These are phyloP conservation scores for Lactifluus subvellereus DNA, from an alignment of 768 basidiomycete species.

Conservation along the genomic window DNA sequence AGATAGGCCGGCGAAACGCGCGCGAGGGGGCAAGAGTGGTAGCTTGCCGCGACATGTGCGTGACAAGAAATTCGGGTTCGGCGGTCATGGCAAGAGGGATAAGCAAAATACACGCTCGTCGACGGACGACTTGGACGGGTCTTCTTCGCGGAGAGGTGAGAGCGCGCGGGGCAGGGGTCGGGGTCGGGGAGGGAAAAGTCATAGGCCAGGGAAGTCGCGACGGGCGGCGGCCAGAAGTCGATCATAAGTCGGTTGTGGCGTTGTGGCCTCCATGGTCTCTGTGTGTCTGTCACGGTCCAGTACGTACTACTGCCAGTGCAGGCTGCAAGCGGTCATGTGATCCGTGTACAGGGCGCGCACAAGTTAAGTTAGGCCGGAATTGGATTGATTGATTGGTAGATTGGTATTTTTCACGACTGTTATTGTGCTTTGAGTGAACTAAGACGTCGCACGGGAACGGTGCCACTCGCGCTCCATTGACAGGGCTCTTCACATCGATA, in stretches of 20 bases:
- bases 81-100: constrained; percentile 57
- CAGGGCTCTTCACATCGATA: neutral
- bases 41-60: constrained; percentile 54
- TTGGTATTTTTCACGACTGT: no score
- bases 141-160: constrained; percentile 32
- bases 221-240: constrained; percentile 38
- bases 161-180: constrained; percentile 31
- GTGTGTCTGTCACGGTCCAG: no score
- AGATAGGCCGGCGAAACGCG: constrained; percentile 63
- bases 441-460: neutral
- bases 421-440: no score
- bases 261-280: no score
- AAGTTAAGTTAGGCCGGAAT: no score
- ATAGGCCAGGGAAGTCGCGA: constrained; percentile 56
- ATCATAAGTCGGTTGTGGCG: constrained; percentile 16
- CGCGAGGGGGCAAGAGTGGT: constrained; percentile 28
- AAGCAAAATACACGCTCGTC: constrained; percentile 82
- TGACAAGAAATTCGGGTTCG: constrained; percentile 79
- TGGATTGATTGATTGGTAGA: no score
- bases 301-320: no score
- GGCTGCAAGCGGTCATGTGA: neutral
- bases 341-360: no score
- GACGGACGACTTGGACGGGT: constrained; percentile 61
- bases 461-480: neutral
- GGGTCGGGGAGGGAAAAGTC: constrained; percentile 31